phyloP scores from a whole-genome alignment of 106 monocot genomes.

The Platanthera zijinensis region DNA sequence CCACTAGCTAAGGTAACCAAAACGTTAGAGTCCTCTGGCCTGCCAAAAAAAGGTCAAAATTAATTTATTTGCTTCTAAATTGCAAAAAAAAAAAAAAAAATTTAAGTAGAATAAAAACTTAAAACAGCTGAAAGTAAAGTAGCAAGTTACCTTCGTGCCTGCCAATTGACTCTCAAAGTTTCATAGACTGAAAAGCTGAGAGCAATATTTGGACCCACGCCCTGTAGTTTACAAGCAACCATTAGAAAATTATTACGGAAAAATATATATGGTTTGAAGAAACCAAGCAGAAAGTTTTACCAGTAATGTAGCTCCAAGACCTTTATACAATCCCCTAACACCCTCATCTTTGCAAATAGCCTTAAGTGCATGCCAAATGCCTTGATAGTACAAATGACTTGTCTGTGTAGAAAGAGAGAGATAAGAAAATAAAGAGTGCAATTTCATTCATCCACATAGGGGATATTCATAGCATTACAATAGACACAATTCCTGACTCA shows the following conservation, averaged over 20 bases:
- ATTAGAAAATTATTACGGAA: not conserved
- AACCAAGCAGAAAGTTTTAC: conserved; percentile 20
- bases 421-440: too few species aligned
- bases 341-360: conserved; percentile 80
- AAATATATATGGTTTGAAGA: not conserved
- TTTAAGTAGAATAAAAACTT: conserved; percentile 1
- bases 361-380: conserved; percentile 67
- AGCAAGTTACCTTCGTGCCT: conserved; percentile 44
- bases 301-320: conserved; percentile 77
- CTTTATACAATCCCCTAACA: conserved; percentile 65
- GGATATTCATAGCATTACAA: too few species aligned
- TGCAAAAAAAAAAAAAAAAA: not conserved
- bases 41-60: conserved; percentile 15
- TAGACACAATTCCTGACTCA: too few species aligned
- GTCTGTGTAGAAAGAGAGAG: conserved; percentile 38
- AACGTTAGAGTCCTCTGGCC: conserved; percentile 59
- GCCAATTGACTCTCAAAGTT: conserved; percentile 59
- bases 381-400: conserved; percentile 64
- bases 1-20: conserved; percentile 72
- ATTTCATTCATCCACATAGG: too few species aligned
- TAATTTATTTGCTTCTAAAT: not conserved
- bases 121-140: not conserved
- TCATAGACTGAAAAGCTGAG: conserved; percentile 86
- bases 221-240: conserved; percentile 32
- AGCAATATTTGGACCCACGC: conserved; percentile 83